These are phyloP conservation scores for Aulographum hederae DNA, from an alignment of 2,329 filamentous ascomycete genomes.

Conservation along the genomic window DNA sequence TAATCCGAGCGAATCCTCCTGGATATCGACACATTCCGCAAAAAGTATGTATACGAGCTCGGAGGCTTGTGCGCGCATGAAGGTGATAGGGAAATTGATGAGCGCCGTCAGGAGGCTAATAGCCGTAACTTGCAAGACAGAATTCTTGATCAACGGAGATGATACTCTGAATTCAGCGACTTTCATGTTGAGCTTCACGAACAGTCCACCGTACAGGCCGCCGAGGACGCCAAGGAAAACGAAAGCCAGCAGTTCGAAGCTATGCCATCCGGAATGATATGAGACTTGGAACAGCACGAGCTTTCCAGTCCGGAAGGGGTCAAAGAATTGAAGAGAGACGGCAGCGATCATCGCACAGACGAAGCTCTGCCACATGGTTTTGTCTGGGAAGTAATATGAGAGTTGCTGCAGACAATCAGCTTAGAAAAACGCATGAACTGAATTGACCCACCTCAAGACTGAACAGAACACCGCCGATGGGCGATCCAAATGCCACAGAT, in stretches of 20 bases:
- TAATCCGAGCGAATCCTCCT: conserved; percentile 74
- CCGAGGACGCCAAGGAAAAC: conserved; percentile 72
- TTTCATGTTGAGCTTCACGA: conserved; percentile 87
- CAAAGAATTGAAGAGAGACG: conserved; percentile 77
- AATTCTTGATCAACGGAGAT: conserved; percentile 45
- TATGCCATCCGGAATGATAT: conserved; percentile 82
- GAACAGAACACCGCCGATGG: conserved; percentile 87
- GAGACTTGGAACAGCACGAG: conserved; percentile 92
- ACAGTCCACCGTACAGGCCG: conserved; percentile 84
- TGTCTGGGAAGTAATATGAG: conserved; percentile 95
- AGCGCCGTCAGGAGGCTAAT: conserved; percentile 69
- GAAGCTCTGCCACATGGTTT: conserved; percentile 99
- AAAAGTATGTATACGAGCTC: conserved; percentile 87
- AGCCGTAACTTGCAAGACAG: conserved; percentile 61
- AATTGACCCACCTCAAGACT: conserved; percentile 53
- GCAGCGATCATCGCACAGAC: conserved; percentile 99
- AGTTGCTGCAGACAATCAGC: conserved; percentile 44
- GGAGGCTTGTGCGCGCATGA: conserved; percentile 83
- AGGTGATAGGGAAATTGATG: conserved; percentile 89
- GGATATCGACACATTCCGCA: conserved; percentile 66
- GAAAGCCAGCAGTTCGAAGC: conserved; percentile 83
- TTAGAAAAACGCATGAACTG: background rate
- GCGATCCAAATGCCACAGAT: conserved; percentile 83
- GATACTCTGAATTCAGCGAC: conserved; percentile 66
- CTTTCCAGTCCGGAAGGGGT: conserved; percentile 89